Conservation (phyloP, 805 yeast species). For the Ogataea dorogensis region DNA sequence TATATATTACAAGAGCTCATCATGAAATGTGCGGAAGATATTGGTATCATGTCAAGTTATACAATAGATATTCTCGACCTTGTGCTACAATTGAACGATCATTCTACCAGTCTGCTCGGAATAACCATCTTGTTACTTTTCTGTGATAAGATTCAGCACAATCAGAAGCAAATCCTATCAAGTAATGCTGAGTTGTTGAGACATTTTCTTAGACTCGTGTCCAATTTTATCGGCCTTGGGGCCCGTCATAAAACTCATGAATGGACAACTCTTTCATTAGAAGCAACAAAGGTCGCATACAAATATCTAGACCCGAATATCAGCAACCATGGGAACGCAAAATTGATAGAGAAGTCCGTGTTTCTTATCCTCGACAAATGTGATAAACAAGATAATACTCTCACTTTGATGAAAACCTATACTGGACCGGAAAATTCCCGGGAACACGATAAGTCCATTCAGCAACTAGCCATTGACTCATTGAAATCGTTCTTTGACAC, state of each 20-base stretch:
- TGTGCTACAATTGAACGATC: constrained; percentile 56
- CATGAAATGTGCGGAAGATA: constrained; percentile 73
- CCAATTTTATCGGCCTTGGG: constrained; percentile 28
- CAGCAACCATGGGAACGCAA: constrained; percentile 15
- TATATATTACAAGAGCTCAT: constrained; percentile 68
- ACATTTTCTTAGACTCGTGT: constrained; percentile 35
- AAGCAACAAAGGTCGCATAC: constrained; percentile 40
- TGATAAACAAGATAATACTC: constrained; percentile 16
- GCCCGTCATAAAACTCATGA: constrained; percentile 26
- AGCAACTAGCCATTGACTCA: constrained; percentile 33
- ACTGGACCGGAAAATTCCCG: constrained; percentile 9
- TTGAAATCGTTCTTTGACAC: constrained; percentile 65
- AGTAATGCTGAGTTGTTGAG: constrained; percentile 46
- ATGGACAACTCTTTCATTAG: constrained; percentile 45
- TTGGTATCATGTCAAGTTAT: constrained; percentile 75
- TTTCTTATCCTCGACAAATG: constrained; percentile 40
- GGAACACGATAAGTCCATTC: constrained; percentile 7
- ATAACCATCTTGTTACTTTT: constrained; percentile 35
- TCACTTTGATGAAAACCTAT: constrained; percentile 19
- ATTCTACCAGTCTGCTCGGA: constrained; percentile 51
- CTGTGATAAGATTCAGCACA: constrained; percentile 26
- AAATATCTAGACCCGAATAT: constrained; percentile 25
- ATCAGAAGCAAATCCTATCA: constrained; percentile 36
- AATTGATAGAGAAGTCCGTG: constrained; percentile 33
- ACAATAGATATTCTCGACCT: constrained; percentile 58